Evolutionary conservation across 768 basidiomycete genomes (phyloP).

Genomic region (Naganishia friedmannii): DNA sequence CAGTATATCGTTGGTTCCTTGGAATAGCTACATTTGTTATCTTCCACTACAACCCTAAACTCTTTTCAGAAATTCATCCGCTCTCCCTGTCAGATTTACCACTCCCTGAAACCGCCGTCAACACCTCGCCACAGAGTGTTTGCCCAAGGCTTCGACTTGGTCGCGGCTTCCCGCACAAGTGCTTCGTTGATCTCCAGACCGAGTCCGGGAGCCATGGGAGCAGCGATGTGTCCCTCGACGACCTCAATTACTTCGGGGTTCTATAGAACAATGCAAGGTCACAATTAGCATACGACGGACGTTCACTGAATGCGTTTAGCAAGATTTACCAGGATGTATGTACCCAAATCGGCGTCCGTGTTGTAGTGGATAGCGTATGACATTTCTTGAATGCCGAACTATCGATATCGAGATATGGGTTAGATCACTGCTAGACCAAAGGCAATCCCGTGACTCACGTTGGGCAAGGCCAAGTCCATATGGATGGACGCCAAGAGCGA

Average conservation of each 20-base stretch:
- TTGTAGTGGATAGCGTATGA: slow-evolving; percentile 39
- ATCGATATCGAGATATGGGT: slow-evolving; percentile 46
- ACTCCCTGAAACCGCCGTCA: slow-evolving; percentile 47
- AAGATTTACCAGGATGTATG: slow-evolving; percentile 35
- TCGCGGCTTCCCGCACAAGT: slow-evolving; percentile 53
- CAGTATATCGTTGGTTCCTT: too few relatives aligned
- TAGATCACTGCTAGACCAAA: slow-evolving; percentile 59
- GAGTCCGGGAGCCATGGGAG: slow-evolving; percentile 60
- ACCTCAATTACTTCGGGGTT: slow-evolving; percentile 59
- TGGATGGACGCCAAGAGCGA: slow-evolving; percentile 21
- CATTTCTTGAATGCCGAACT: slow-evolving; percentile 33
- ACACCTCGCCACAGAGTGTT: slow-evolving; percentile 49
- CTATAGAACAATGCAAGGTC: slow-evolving; percentile 1
- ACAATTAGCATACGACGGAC: background rate
- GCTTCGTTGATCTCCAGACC: slow-evolving; percentile 65
- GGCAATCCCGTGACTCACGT: slow-evolving; percentile 62
- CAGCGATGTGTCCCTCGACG: slow-evolving; percentile 58
- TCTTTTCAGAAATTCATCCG: background rate
- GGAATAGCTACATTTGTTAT: too few relatives aligned
- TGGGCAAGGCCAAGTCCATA: slow-evolving; percentile 54
- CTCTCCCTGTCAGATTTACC: slow-evolving; percentile 34
- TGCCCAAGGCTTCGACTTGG: slow-evolving; percentile 46
- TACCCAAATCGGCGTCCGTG: slow-evolving; percentile 48
- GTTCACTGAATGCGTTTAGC: too few relatives aligned
- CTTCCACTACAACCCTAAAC: too few relatives aligned